Base-by-base conservation (phyloP, 345 rosid genomes). In the Limnanthes douglasii region DNA sequence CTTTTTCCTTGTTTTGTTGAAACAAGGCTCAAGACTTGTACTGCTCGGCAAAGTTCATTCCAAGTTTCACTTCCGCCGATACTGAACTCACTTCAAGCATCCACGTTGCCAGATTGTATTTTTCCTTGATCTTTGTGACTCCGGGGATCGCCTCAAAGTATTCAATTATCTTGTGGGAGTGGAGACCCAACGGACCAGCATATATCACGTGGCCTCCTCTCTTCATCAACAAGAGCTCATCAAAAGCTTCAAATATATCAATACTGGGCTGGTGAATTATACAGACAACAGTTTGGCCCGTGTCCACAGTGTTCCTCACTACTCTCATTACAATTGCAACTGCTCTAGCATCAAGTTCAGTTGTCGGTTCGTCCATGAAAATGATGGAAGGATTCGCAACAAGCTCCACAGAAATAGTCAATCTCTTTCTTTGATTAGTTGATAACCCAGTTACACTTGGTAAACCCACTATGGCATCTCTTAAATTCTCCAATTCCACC, bases 311-410 rank as follows among this genome's bases (percentile, higher is more conserved):
- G 69, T 83, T 83, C 48, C 95, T 68, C 27, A 78, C 95, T 0
- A 92, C 69, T 43, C 95, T 78, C 95, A 78, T 84, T 31, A 84
- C 95, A 24, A 75, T 84, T 3, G 93, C 95, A 0, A 86, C 93
- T 11, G 92, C 95, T 46, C 76, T 72, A 20, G 95, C 93, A 42
- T 84, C 95, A 21, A 84, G 78, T 0, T 92, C 95, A 8, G 95
- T 75, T 11, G 95, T 84, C 8, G 93, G 95, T 41, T 84, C 95
- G 12, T 84, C 92, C 92, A 83, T 83, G 51, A 83, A 83, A 41
- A 83, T 78, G 37, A 83, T 83, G 2, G 95, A 75, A 21, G 92
- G 95, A 45, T 84, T 78, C 10, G 92, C 86, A 2, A 75, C 95
- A 34, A 78, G 92, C 57, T 84, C 92, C 5, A 75, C 81, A 0